Evolutionary conservation across 129 eudicot species (phyloP), one percentile per base, ranked within the genome.

Genomic region (Helianthus annuus): DNA sequence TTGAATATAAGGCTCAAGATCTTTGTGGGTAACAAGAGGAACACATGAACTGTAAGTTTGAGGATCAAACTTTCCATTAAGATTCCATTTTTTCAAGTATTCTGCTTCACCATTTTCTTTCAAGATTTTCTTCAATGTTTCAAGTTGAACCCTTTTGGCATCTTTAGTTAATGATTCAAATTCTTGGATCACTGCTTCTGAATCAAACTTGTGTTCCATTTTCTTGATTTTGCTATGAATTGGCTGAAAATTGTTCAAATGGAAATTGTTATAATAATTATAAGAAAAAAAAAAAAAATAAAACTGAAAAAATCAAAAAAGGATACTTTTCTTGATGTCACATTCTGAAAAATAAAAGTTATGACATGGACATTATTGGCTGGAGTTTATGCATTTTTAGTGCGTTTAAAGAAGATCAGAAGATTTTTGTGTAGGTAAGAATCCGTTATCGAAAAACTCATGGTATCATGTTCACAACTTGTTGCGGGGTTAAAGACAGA

Each of bases 1-100:
- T 10, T 80, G 89, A 73, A 94, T 90, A 59, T 90, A 90, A 64
- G 93, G 96, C n/a, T 90, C 97, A 64, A 94, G 80, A 77, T 94
- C 99, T 32, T 72, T 56, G 65, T 94, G 97, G 70, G 88, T 82
- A 63, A 79, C 96, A 72, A 94, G 29, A 19, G 99, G 99, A 29
- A 94, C 86, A 81, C 87, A 75, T 39, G 81, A 70, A 76, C 69
- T 79, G 66, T 73, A 94, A 39, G 86, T 90, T 45, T 84, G 56
- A 0, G 84, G 89, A 63, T 94, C 96, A 64, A 79, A 80, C 69
- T 75, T 90, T 48, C 97, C 96, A 77, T 83, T 61, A 27, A 94
- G 84, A 62, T 86, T 86, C 81, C 83, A 84, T 68, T 81, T 76
- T 71, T 68, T 71, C 19, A 94, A 39, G 64, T 94, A 94, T 85